A percentile compares a stretch with the other conserved stretches of the same genome.
These are phyloP conservation scores for Fusarium dlaminii DNA, from an alignment of 2,329 filamentous ascomycete genomes.

Conservation along the genomic window DNA sequence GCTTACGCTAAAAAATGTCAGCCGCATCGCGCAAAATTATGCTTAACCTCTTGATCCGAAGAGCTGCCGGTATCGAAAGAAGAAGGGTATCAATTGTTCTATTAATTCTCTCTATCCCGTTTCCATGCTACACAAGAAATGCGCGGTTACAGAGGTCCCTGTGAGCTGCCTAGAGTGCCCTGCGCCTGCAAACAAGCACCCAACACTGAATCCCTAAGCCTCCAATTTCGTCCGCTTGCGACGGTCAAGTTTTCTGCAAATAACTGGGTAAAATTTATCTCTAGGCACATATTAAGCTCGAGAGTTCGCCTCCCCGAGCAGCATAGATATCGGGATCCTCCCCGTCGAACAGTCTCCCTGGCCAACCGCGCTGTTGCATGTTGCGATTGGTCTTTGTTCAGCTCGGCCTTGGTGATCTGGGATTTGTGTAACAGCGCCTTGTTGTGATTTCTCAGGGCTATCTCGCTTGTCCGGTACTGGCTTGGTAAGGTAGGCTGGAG, in stretches of 20 bases:
- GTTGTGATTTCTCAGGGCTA: rapidly evolving
- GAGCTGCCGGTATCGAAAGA: no score
- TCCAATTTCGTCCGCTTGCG: no score
- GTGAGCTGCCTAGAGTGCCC: no score
- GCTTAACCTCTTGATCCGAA: background rate
- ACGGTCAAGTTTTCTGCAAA: no score
- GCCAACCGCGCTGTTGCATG: background rate
- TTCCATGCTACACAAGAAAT: background rate
- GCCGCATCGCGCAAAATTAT: background rate
- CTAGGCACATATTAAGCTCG: rapidly evolving
- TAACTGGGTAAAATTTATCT: rapidly evolving
- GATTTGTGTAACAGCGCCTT: background rate
- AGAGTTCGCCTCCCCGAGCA: background rate
- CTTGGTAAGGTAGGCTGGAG: no score
- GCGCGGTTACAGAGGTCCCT: rapidly evolving
- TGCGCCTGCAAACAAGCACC: background rate
- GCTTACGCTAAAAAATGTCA: background rate
- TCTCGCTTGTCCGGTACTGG: rapidly evolving
- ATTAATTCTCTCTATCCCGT: background rate
- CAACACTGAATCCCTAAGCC: no score
- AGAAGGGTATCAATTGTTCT: background rate
- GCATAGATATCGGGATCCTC: background rate
- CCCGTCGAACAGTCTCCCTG: background rate
- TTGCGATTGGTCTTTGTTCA: background rate
- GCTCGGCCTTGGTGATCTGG: no score